Base-by-base conservation (phyloP, 192 early-diverging fungal genomes). In the Paraglomus brasilianum region DNA sequence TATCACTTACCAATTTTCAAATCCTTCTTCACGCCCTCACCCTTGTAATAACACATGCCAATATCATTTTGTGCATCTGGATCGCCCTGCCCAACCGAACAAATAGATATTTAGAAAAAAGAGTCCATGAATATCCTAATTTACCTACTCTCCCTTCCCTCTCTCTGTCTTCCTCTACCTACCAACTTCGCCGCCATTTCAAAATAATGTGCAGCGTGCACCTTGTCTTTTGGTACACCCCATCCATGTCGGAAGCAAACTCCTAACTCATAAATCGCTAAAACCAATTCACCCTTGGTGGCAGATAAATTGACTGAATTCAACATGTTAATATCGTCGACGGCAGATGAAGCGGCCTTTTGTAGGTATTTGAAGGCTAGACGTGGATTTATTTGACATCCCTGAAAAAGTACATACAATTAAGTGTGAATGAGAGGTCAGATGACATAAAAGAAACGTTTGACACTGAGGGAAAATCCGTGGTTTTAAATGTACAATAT, bases 201-300 rank as follows among this genome's bases (percentile, higher is more conserved):
- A 85, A 91, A 92, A 69, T 91, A 91, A 64, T 89, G 87, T 0
- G 86, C 87, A 0, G 91, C 91, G 3, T 83, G 89, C 57, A 83
- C 79, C 48, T 86, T 87, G 72, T 87, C 85, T 50, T 86, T 88
- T 44, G 85, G 81, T 22, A 88, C 89, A 44, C 91, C 91, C 89
- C 90, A 90, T 19, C 90, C 91, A 75, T 92, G 90, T 53, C 86
- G 82, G 72, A 89, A 92, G 74, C 88, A 88, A 65, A 89, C 81
- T 1, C 90, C 91, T 0, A 92, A 79, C 71, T 92, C 91, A 70
- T 90, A 90, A 42, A 92, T 90, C 1, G 91, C 89, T 73, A 92
- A 79, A 1, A 86, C 84, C 63, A 92, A 64, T 67, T 89, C 90
- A 19, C 86, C 82, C 56, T 82, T 84, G 43, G 86, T 83, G 24